Evolutionary conservation across 306 rosid genomes (phyloP), one percentile per base, ranked within the genome.

Genomic region (Pterocarpus santalinus): DNA sequence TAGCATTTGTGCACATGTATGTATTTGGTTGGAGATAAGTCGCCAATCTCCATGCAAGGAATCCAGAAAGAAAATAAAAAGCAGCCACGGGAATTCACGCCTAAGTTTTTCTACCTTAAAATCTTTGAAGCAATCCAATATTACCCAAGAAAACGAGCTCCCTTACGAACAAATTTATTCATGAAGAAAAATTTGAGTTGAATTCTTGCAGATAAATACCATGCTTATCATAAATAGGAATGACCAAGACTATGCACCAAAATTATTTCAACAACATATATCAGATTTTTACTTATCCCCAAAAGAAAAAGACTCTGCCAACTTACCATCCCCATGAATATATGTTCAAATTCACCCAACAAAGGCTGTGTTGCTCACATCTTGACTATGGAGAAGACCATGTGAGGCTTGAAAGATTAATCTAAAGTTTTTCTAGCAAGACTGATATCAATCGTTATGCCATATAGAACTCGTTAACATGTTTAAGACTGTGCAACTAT

Each of bases 371-470:
- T 38, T 47, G 71, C 71, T 22, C 35, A 51, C 64, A 52, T n/a
- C 30, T 58, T 58, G 56, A 22, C 57, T 16, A 51, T 51, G 73
- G 64, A 65, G 65, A 63, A 16, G 80, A 61, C 35, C 11, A 16
- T 17, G 34, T 52, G 70, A 47, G 72, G 52, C 43, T 39, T 73
- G 80, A 32, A 51, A 69, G 41, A 47, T 66, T 57, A 28, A 80
- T 51, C 57, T 9, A 64, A 58, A 35, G 55, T 46, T 46, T 65
- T 69, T 52, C 10, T 35, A 57, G 49, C 65, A 72, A 39, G 33
- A 13, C 69, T 52, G 69, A 62, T 44, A 71, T 77, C 74, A 76
- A 41, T 44, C 78, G 70, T 17, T 32, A 41, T 53, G 60, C 13
- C 38, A 33, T 3, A 69, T 16, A 67, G 47, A 79, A 41, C 16